Conservation (phyloP, 1,284 basidiomycete genomes). For the Sanguinoderma infundibulare region DNA sequence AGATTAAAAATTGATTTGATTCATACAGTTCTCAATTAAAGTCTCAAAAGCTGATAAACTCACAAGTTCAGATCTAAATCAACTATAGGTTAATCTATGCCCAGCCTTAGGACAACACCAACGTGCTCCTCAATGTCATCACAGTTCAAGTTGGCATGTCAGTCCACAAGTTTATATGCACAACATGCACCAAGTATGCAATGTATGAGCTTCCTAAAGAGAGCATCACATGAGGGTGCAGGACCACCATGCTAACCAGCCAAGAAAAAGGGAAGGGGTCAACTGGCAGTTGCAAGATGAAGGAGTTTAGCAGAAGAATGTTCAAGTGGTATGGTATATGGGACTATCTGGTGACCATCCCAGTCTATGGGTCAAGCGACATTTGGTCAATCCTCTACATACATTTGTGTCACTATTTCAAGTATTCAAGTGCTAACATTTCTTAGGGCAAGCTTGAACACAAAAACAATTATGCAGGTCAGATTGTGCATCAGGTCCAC, state of each 20-base stretch:
- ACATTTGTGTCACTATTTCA: too few relatives aligned
- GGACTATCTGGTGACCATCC: constrained; percentile 26
- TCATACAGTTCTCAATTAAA: too few relatives aligned
- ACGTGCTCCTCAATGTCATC: neutral
- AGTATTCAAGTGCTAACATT: too few relatives aligned
- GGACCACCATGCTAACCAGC: neutral
- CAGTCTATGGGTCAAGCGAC: constrained; percentile 38
- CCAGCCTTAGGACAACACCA: constrained; percentile 25
- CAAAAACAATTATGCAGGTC: constrained; percentile 23
- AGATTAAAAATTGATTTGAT: too few relatives aligned
- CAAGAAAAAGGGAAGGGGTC: neutral
- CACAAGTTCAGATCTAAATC: constrained; percentile 33
- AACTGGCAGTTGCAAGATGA: neutral
- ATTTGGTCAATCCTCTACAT: too few relatives aligned
- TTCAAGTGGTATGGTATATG: neutral
- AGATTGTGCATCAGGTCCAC: constrained; percentile 29
- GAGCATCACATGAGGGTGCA: neutral
- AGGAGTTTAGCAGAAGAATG: neutral
- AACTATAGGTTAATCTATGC: constrained; percentile 31
- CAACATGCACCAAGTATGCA: neutral
- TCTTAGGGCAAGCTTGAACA: constrained; percentile 37
- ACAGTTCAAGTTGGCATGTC: neutral
- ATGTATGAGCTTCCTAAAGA: neutral
- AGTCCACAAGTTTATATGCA: neutral
- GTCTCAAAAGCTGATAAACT: constrained; percentile 23